phyloP scores from a whole-genome alignment of 2,329 filamentous ascomycete genomes.

The Penicillium glabrum region DNA sequence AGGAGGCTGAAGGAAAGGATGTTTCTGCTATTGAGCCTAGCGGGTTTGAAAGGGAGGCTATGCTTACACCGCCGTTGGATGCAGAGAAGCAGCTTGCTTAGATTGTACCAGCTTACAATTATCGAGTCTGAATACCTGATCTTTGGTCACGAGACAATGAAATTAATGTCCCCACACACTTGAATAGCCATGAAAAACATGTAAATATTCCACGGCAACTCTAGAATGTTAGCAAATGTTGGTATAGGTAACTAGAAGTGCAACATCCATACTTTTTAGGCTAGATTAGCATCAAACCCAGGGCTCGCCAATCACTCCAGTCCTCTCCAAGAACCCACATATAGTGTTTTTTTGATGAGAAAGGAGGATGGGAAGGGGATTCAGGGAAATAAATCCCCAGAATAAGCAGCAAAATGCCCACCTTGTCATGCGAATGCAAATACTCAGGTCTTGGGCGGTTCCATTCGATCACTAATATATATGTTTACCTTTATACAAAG shows the following conservation, averaged over 20 bases:
- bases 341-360: slow-evolving; percentile 40
- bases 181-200: no score
- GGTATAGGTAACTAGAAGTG: no score
- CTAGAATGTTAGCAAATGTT: no score
- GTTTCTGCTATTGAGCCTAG: slow-evolving; percentile 1
- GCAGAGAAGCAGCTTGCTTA: slow-evolving; percentile 25
- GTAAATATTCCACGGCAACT: no score
- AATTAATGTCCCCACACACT: no score
- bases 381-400: slow-evolving; percentile 6
- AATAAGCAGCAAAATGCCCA: background rate
- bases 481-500: slow-evolving; percentile 10
- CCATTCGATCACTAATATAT: slow-evolving; percentile 13
- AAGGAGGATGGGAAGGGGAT: slow-evolving; percentile 20
- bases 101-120: background rate
- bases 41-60: slow-evolving; percentile 9
- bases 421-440: background rate
- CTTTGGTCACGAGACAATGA: background rate
- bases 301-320: background rate
- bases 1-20: slow-evolving; percentile 5
- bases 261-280: no score
- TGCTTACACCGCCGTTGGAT: slow-evolving; percentile 35
- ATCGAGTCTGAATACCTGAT: background rate
- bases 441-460: background rate
- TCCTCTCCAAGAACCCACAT: slow-evolving; percentile 41
- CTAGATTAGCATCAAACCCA: no score